Percentiles rank a stretch among this genome's conserved stretches.
Evolutionary conservation across 768 basidiomycete genomes (phyloP).

Genomic region (Pleurotus tuoliensis): DNA sequence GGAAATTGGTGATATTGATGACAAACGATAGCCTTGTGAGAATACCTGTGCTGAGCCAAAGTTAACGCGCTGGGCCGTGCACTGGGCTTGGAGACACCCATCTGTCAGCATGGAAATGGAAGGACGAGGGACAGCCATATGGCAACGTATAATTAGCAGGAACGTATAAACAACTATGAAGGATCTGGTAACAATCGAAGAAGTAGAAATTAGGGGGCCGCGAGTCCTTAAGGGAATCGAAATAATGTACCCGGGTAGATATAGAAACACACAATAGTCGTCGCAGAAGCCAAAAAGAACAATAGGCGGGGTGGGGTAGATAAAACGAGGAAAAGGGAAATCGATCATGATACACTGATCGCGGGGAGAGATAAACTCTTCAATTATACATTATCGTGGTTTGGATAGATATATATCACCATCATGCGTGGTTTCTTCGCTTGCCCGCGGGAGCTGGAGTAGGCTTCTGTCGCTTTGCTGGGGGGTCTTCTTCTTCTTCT

Average conservation of each 20-base stretch:
- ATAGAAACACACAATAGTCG: background rate
- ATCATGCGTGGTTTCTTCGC: constrained; percentile 1
- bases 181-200: background rate
- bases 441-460: background rate
- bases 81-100: background rate
- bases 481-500: constrained; percentile 10
- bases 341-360: constrained; percentile 2
- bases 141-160: constrained; percentile 3
- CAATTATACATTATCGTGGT: background rate
- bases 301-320: background rate
- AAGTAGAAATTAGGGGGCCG: background rate
- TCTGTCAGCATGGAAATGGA: background rate
- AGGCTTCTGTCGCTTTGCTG: background rate
- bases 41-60: background rate
- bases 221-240: background rate
- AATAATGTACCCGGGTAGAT: constrained; percentile 4
- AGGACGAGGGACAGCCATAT: background rate
- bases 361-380: constrained; percentile 2
- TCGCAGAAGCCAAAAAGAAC: background rate
- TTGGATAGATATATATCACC: background rate
- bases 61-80: background rate
- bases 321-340: background rate
- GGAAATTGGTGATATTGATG: background rate
- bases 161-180: background rate
- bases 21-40: constrained; percentile 3